A percentile compares a stretch with the other conserved stretches of the same genome.
These are phyloP conservation scores for Xylariales sp. DNA, from an alignment of 2,329 filamentous ascomycete species.

Conservation along the genomic window DNA sequence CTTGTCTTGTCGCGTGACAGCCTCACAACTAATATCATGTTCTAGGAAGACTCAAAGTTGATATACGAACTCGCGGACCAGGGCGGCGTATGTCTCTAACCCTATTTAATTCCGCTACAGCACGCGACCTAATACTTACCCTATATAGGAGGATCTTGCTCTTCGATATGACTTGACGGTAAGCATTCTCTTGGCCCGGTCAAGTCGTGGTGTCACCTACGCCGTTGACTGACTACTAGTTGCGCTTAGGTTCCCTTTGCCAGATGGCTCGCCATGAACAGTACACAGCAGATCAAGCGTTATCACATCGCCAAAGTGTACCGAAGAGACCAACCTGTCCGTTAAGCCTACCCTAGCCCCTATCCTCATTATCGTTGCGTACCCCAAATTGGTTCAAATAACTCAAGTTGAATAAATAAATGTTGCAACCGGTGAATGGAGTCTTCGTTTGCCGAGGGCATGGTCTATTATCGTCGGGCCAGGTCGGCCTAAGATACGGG, in stretches of 20 bases:
- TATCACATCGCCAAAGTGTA: conserved; percentile 87
- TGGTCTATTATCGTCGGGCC: not conserved
- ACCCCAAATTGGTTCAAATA: not conserved
- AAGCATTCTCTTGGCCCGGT: not conserved
- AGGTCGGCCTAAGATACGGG: not conserved
- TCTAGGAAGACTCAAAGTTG: conserved; percentile 56
- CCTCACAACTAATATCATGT: conserved; percentile 10
- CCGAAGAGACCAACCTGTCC: conserved; percentile 77
- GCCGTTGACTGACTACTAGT: not conserved
- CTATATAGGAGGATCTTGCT: conserved; percentile 73
- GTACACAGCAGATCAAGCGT: conserved; percentile 76
- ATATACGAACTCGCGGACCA: conserved; percentile 89
- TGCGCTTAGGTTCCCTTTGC: conserved; percentile 70
- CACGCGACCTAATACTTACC: conserved; percentile 15
- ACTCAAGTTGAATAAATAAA: not conserved
- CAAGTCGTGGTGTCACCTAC: not conserved
- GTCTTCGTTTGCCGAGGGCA: not conserved
- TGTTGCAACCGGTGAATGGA: not conserved
- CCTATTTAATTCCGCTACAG: conserved; percentile 34
- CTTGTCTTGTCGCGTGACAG: conserved; percentile 4
- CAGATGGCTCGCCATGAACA: conserved; percentile 82
- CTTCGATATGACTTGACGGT: conserved; percentile 83
- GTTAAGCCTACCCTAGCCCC: conserved; percentile 13
- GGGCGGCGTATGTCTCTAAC: conserved; percentile 84
- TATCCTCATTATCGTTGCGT: not conserved